Percentiles rank a stretch among this genome's conserved stretches.
These are phyloP conservation scores for Plicaturopsis crispa DNA, from an alignment of 768 basidiomycete species.

Conservation along the genomic window DNA sequence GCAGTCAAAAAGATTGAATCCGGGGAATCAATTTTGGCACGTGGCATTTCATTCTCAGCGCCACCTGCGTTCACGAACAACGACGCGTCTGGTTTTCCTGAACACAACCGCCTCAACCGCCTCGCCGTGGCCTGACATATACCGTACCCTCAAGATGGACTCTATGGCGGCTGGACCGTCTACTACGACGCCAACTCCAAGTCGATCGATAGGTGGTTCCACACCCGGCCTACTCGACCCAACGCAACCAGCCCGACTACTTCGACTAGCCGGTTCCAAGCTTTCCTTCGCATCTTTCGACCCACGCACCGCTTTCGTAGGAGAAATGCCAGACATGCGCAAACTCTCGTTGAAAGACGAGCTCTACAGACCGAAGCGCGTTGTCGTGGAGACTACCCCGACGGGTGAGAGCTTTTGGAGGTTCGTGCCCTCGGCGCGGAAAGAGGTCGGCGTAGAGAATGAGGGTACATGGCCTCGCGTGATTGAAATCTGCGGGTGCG, in stretches of 20 bases:
- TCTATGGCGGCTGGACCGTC: constrained; percentile 18
- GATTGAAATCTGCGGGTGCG: constrained; percentile 66
- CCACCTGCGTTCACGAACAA: too few relatives aligned
- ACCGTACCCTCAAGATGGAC: too few relatives aligned
- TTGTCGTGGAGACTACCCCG: constrained; percentile 62
- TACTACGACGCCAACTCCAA: constrained; percentile 8
- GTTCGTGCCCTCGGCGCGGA: constrained; percentile 65
- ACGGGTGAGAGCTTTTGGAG: constrained; percentile 60
- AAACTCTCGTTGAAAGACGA: constrained; percentile 39
- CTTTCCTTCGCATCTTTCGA: constrained; percentile 75
- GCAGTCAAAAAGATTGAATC: too few relatives aligned
- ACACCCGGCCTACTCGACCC: constrained; percentile 61
- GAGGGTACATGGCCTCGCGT: constrained; percentile 70
- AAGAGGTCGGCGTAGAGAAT: constrained; percentile 46
- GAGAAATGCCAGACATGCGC: constrained; percentile 26
- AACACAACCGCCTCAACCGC: too few relatives aligned
- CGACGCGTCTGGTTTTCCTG: too few relatives aligned
- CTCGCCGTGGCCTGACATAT: too few relatives aligned
- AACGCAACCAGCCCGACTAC: constrained; percentile 51
- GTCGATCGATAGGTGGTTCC: constrained; percentile 26
- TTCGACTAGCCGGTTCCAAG: constrained; percentile 49
- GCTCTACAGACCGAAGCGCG: constrained; percentile 52
- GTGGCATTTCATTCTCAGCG: too few relatives aligned
- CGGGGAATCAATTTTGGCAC: too few relatives aligned
- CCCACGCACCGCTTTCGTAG: constrained; percentile 49